Conservation (phyloP, 2,329 filamentous ascomycete species). For the Fusarium coicis region DNA sequence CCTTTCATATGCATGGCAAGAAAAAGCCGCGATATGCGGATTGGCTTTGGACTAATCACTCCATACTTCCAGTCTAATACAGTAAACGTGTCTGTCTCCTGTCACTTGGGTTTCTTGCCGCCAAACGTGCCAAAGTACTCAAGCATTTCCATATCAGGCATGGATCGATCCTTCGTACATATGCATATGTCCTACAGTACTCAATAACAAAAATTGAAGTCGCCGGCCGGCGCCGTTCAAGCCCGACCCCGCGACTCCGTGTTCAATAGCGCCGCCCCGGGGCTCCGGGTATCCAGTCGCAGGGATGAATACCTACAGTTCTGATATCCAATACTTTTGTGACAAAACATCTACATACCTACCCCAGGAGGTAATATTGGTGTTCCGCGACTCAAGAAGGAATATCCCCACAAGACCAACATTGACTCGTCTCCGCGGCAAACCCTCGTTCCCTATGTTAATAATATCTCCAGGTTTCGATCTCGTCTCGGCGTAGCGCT, state of each 20-base stretch:
- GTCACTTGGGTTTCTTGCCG: slow-evolving; percentile 7
- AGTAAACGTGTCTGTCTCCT: slow-evolving; percentile 1
- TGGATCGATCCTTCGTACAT: slow-evolving; percentile 9
- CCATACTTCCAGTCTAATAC: not conserved
- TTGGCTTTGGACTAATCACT: not conserved
- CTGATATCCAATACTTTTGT: slow-evolving; percentile 16
- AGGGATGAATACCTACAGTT: slow-evolving; percentile 1
- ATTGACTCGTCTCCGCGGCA: slow-evolving; percentile 21
- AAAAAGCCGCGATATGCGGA: slow-evolving; percentile 11
- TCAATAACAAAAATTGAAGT: slow-evolving; percentile 13
- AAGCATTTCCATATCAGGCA: slow-evolving; percentile 12
- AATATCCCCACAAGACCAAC: not conserved
- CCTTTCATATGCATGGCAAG: not conserved
- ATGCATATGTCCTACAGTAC: not conserved
- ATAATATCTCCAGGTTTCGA: slow-evolving; percentile 14
- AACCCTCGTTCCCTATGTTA: slow-evolving; percentile 2
- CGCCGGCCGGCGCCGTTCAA: slow-evolving; percentile 24
- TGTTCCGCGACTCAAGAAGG: slow-evolving; percentile 9
- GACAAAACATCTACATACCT: not conserved
- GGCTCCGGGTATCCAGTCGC: slow-evolving; percentile 23
- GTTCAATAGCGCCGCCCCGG: slow-evolving; percentile 15
- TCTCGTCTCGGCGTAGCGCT: slow-evolving; percentile 1
- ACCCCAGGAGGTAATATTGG: slow-evolving; percentile 27
- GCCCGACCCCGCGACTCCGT: slow-evolving; percentile 24
- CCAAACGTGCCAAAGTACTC: slow-evolving; percentile 2